phyloP scores from a whole-genome alignment of 345 rosid genomes.

The Hirschfeldia incana region DNA sequence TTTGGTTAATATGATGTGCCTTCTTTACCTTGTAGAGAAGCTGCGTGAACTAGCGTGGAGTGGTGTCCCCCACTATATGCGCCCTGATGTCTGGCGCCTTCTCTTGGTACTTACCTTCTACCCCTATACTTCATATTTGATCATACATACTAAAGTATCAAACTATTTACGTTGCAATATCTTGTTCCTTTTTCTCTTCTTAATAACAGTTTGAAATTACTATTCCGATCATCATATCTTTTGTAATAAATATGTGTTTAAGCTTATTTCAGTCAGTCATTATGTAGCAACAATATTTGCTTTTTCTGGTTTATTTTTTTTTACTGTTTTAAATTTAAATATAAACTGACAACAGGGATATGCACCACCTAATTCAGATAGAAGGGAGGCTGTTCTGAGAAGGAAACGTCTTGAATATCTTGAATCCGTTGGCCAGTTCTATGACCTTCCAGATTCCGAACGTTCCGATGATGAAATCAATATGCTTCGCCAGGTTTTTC shows the following conservation, averaged over 20 bases:
- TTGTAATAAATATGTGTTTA: not conserved
- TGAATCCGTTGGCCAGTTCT: conserved; percentile 90
- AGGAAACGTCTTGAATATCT: conserved; percentile 93
- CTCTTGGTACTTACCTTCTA: conserved; percentile 66
- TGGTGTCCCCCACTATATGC: conserved; percentile 93
- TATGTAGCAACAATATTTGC: conserved; percentile 14
- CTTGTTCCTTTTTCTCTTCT: not conserved
- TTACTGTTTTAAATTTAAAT: conserved; percentile 47
- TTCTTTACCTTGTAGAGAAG: conserved; percentile 54
- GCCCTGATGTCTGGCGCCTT: conserved; percentile 91
- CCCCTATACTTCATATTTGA: not conserved
- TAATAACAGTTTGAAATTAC: not conserved
- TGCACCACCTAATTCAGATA: conserved; percentile 99
- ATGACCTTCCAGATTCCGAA: conserved; percentile 93
- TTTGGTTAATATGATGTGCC: not conserved
- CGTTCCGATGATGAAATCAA: conserved; percentile 95
- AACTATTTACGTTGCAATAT: not conserved
- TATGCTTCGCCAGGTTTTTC: conserved; percentile 90
- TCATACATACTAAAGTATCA: not conserved
- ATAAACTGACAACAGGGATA: conserved; percentile 99
- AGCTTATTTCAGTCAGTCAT: conserved; percentile 1
- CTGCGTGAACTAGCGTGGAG: conserved; percentile 95
- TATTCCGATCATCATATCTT: not conserved
- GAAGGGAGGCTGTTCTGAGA: conserved; percentile 88
- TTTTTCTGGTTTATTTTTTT: too few species aligned